Base-by-base conservation (phyloP, 2,329 filamentous ascomycete genomes). In the Ophiostoma sp. region DNA sequence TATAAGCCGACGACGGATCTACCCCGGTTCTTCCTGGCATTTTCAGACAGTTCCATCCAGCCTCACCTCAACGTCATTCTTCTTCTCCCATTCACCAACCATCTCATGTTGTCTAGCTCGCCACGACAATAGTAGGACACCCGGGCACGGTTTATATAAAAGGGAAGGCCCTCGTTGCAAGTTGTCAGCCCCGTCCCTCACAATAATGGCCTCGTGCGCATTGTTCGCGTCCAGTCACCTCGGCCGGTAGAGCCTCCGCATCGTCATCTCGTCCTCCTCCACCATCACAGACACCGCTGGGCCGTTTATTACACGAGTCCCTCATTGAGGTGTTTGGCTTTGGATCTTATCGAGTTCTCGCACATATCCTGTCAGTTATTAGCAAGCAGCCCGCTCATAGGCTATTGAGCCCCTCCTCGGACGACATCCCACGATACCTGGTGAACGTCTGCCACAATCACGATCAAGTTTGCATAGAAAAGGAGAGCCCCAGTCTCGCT, bases 151-250 rank as follows among this genome's bases (percentile, higher is more conserved):
- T 27, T 27, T 27, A 27, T 27, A 2, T 27, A 27, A 9, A 42
- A 41, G 38, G 60, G 40, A n/a, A 14, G 12, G 6, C 7, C 44
- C 27, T 9, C 27, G 11, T 64, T 62, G 44, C 38, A n/a, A 38
- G 27, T 27, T 38, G n/a, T 52, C 45, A 36, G 47, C 60, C 60
- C 36, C 27, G 40, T 27, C 11, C 62, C 67, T 11, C 14, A 18
- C 4, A n/a, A 68, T 27, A 68, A 68, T 68, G 67, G 67, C 62
- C 41, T 9, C 44, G 67, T 5, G 62, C 42, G 49, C 67, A 45
- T 60, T 64, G 47, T 68, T 40, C 42, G 45, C 40, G 12, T 41
- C 12, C 14, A 18, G 27, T 47, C 47, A 47, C 36, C 11, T 36
- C 41, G 52, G 63, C 36, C 42, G 47, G 14, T 38, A 55, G 45